Evolutionary conservation across 2,329 filamentous ascomycete species (phyloP), one percentile per base, ranked within the genome.

Genomic region (Elsinoe fawcettii): DNA sequence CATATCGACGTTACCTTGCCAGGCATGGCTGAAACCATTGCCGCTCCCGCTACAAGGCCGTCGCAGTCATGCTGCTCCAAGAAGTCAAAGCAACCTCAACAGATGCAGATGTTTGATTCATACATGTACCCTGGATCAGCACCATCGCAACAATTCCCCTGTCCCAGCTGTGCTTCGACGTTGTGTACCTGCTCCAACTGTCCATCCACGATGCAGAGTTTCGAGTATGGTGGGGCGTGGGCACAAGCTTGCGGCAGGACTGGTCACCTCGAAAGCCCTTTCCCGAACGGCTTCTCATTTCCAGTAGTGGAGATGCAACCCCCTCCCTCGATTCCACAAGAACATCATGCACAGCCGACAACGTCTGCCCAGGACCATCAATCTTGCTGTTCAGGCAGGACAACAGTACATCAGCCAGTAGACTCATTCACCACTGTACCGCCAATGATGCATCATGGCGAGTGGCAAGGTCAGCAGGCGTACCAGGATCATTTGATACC

Each of bases 41-140:
- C 32, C 12, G 47, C 36, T 5, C 41, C 58, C 12, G 39, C 37
- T 7, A 32, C 30, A 11, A 39, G 49, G 14, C 39, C 54, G 1
- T 51, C 57, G 22, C 57, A 59, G 43, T 58, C 57, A 22, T 61
- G 59, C 37, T 61, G 59, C 30, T 59, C 59, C 4, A 20, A 23
- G 7, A 55, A 56, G 36, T 23, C 56, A 16, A 37, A 32, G 32
- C 41, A 37, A 22, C 47, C 53, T 23, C 22, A 12, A 5, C 36
- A 51, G 16, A 39, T 51, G 16, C 51, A 56, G 30, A 32, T 30
- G 14, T 56, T 51, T 53, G 32, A 56, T 14, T 46, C 27, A 30
- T 56, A 30, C 36, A 47, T 32, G n/a, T 61, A 27, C 44, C 60
- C 39, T 22, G 22, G 16, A 11, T 53, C 23, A 20, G 16, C 43